Base-by-base conservation (phyloP, 2,329 filamentous ascomycete species). In the Cyanodermella asteris region DNA sequence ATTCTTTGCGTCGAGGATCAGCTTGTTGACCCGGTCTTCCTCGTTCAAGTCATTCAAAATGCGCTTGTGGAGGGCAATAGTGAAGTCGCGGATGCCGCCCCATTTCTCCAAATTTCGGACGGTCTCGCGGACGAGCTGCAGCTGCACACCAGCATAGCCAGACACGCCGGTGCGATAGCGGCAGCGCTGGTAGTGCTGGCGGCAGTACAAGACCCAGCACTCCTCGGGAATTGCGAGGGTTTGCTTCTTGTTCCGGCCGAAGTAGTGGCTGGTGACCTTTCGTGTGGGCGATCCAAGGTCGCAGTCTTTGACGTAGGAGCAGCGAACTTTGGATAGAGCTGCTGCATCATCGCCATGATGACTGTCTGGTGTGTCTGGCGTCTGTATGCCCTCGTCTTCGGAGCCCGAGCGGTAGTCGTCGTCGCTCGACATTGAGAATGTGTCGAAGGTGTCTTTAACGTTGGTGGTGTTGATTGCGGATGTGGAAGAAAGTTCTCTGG, bases 201-300 rank as follows among this genome's bases (percentile, higher is more conserved):
- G 65, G 44, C 78, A 87, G 41, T 66, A 72, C 38, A 72, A 65
- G 1, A 78, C 65, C 75, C 75, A 84, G 3, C 77, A 61, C 13
- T 63, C 47, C 5, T 61, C 50, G 0, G 73, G 73, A 24, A 87
- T 76, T 22, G 59, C 55, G 17, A 71, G 61, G 1, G 77, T 87
- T 38, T 68, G 72, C 6, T 63, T 56, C 48, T 87, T 87, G 55
- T 87, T 87, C 18, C 78, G 65, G 13, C 77, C 77, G 36, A 84
- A 84, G 28, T 82, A 63, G 39, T 87, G 75, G 0, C 73, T 80
- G 30, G 84, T 72, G 5, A 72, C 68, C 47, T 84, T 84, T 23
- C 77, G 65, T 13, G 61, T 59, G 28, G 22, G 22, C n/a, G 22
- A 24, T 13, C 7, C 22, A 6, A 14, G 13, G 6, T 12, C 5